Percentiles rank a stretch among this genome's conserved stretches.
These are phyloP conservation scores for Boletus subparvulus DNA, from an alignment of 768 basidiomycete species.

Conservation along the genomic window DNA sequence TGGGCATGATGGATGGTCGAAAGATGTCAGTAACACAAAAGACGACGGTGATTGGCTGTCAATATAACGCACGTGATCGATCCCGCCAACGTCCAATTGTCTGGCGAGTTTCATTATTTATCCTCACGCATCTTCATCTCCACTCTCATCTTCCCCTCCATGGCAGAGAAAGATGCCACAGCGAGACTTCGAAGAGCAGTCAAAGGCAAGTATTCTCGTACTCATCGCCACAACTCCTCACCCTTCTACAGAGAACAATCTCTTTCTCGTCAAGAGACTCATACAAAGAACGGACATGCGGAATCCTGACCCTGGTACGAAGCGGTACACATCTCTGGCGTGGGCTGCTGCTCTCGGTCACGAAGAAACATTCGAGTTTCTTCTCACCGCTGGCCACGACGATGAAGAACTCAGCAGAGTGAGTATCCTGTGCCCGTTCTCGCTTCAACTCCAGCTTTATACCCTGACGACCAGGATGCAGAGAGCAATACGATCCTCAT, in stretches of 20 bases:
- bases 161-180: constrained; percentile 83
- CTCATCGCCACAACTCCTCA: constrained; percentile 8
- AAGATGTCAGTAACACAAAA: background rate
- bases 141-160: constrained; percentile 34
- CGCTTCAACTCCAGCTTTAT: constrained; percentile 17
- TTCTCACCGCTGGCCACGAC: constrained; percentile 84
- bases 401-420: constrained; percentile 92
- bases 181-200: constrained; percentile 76
- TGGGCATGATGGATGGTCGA: constrained; percentile 61
- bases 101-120: constrained; percentile 17
- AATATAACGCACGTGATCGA: constrained; percentile 29
- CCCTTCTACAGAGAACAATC: constrained; percentile 77
- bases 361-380: constrained; percentile 91
- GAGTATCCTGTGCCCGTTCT: constrained; percentile 29
- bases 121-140: constrained; percentile 22
- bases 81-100: constrained; percentile 26
- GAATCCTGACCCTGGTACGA: constrained; percentile 77
- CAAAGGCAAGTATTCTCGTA: constrained; percentile 50
- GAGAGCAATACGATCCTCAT: constrained; percentile 94
- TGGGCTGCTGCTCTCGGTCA: constrained; percentile 90
- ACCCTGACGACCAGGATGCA: constrained; percentile 58
- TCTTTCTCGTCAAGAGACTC: constrained; percentile 88
- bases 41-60: constrained; percentile 1
- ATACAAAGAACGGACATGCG: constrained; percentile 85
- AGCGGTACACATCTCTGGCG: constrained; percentile 82